Conservation (phyloP, 306 rosid genomes). For the Quercus berberidifolia region DNA sequence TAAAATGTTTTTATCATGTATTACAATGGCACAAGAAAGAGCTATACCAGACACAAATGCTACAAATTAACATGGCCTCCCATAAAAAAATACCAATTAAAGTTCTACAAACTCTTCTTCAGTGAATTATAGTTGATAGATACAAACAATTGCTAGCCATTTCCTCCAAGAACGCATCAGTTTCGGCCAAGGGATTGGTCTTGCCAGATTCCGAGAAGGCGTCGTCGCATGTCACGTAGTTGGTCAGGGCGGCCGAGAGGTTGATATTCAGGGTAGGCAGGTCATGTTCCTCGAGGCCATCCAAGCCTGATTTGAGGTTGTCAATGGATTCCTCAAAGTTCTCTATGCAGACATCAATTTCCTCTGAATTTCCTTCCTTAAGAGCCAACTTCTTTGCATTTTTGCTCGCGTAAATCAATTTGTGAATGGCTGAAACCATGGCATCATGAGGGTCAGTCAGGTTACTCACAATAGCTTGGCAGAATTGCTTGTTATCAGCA, state of each 20-base stretch:
- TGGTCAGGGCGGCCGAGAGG: not conserved
- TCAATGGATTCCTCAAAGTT: not conserved
- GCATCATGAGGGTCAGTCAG: not conserved
- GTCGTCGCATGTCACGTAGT: not conserved
- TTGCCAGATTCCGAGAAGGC: not conserved
- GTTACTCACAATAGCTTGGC: not conserved
- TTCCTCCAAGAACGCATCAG: not conserved
- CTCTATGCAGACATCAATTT: not conserved
- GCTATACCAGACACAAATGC: no score
- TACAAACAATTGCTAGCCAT: conserved; percentile 3
- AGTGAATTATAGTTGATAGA: not conserved
- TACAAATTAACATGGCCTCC: no score
- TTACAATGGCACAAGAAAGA: not conserved
- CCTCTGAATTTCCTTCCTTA: not conserved
- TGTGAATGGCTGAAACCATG: not conserved
- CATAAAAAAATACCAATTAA: no score
- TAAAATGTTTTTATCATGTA: not conserved
- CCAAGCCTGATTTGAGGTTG: not conserved
- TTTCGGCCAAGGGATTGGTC: not conserved
- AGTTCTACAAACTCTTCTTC: not conserved
- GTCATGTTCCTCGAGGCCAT: not conserved
- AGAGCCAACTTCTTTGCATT: not conserved
- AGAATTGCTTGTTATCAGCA: not conserved
- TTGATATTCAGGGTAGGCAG: not conserved
- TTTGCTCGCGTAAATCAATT: not conserved